Percentiles rank a stretch among this genome's conserved stretches.
Conservation (phyloP, 495 filamentous ascomycete species). For the Penicillium bialowiezense region DNA sequence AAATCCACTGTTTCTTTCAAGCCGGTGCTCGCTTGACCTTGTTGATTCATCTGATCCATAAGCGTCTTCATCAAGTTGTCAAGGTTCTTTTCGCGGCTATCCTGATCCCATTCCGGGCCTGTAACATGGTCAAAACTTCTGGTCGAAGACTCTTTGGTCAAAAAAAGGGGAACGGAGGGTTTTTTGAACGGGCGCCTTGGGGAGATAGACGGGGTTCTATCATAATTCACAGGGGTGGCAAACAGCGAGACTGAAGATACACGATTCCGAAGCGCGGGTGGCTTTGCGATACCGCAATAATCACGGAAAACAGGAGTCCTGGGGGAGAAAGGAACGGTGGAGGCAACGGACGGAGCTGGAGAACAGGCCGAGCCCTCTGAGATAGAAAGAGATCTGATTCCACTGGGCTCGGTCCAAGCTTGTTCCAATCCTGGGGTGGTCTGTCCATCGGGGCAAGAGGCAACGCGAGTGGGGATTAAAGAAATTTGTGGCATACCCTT, state of each 20-base stretch:
- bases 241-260: not conserved
- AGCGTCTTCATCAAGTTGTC: slow-evolving; percentile 60
- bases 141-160: slow-evolving; percentile 70
- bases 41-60: slow-evolving; percentile 58
- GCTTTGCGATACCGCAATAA: not conserved
- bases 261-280: not conserved
- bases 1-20: slow-evolving; percentile 67
- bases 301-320: not conserved
- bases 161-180: slow-evolving; percentile 40
- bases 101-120: slow-evolving; percentile 69
- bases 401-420: not conserved
- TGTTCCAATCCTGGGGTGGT: not conserved
- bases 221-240: slow-evolving; percentile 7
- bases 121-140: slow-evolving; percentile 40
- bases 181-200: slow-evolving; percentile 23
- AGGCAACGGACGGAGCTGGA: not conserved
- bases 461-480: slow-evolving; percentile 23
- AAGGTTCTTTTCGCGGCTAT: slow-evolving; percentile 62
- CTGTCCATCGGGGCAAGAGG: slow-evolving; percentile 23
- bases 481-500: slow-evolving; percentile 63
- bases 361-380: not conserved
- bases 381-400: not conserved
- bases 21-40: slow-evolving; percentile 56
- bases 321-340: not conserved
- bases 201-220: not conserved